Conservation (phyloP, 768 basidiomycete genomes). For the Brasilioporus rufonigricans region DNA sequence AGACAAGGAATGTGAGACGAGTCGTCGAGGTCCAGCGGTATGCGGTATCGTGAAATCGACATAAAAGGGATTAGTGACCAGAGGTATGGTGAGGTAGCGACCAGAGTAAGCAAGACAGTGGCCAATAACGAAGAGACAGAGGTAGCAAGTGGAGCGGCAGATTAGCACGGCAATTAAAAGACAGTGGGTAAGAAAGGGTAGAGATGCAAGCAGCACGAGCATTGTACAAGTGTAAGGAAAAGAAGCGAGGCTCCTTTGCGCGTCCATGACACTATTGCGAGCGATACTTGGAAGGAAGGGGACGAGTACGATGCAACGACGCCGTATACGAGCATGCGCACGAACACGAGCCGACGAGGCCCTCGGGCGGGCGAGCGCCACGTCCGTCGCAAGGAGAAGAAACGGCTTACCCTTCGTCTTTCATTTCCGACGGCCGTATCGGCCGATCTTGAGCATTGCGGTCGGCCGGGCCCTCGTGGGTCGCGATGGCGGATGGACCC, state of each 20-base stretch:
- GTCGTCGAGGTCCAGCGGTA: slow-evolving; percentile 35
- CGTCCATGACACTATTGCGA: slow-evolving; percentile 28
- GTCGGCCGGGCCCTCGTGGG: slow-evolving; percentile 35
- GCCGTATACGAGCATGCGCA: slow-evolving; percentile 3
- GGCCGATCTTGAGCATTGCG: slow-evolving; percentile 45
- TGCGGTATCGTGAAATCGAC: slow-evolving; percentile 35
- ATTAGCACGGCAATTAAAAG: slow-evolving; percentile 29
- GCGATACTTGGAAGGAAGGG: slow-evolving; percentile 10
- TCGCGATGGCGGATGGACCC: slow-evolving; percentile 33
- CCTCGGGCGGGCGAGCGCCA: slow-evolving; percentile 11
- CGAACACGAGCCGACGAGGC: slow-evolving; percentile 6
- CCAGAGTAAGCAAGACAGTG: slow-evolving; percentile 30
- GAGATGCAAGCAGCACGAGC: slow-evolving; percentile 16
- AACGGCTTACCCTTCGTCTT: slow-evolving; percentile 75
- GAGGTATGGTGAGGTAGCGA: slow-evolving; percentile 34
- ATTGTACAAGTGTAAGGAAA: slow-evolving; percentile 17
- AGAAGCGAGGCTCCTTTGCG: slow-evolving; percentile 11
- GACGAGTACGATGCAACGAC: slow-evolving; percentile 12
- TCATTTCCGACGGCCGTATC: slow-evolving; percentile 71
- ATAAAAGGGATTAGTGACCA: slow-evolving; percentile 35
- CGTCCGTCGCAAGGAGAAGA: slow-evolving; percentile 16
- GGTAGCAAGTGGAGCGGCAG: slow-evolving; percentile 22
- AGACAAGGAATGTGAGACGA: slow-evolving; percentile 26
- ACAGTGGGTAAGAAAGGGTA: slow-evolving; percentile 13
- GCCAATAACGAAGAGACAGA: slow-evolving; percentile 26